Conservation (phyloP, 768 basidiomycete genomes). For the Tulasnella sp. region DNA sequence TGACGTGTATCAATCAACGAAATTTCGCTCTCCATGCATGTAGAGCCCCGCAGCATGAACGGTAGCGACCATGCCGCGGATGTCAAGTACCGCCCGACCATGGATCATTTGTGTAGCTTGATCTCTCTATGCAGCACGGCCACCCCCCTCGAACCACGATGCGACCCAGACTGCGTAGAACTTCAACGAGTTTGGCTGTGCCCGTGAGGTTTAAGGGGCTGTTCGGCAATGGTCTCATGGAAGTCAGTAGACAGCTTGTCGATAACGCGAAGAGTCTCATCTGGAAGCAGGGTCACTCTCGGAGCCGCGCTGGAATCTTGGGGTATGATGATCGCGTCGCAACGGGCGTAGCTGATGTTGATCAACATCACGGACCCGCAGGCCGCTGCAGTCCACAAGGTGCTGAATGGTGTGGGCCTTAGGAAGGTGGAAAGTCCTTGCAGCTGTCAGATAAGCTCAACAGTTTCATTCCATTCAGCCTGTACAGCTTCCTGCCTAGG, state of each 20-base stretch:
- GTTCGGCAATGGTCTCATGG: not conserved
- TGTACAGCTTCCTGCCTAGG: not conserved
- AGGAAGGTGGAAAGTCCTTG: not conserved
- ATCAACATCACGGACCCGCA: not conserved
- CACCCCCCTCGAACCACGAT: not conserved
- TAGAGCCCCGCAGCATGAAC: not conserved
- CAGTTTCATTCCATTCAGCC: not conserved
- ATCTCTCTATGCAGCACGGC: not conserved
- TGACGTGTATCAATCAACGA: not conserved
- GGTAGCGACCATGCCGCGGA: not conserved
- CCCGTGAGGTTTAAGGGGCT: too few species aligned
- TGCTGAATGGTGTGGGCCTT: not conserved
- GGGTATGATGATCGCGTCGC: not conserved
- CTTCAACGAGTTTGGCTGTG: not conserved
- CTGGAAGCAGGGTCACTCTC: not conserved
- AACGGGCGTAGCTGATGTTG: not conserved
- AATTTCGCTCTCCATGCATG: not conserved
- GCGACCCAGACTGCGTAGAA: not conserved
- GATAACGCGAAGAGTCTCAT: not conserved
- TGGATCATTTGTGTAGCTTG: not conserved
- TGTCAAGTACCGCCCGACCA: not conserved
- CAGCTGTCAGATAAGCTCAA: not conserved
- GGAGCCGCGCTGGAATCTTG: not conserved
- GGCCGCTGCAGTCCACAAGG: not conserved
- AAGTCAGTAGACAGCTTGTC: not conserved